Base-by-base conservation (phyloP, 352 stramenopile species). In the Thalassiosira oceanica region DNA sequence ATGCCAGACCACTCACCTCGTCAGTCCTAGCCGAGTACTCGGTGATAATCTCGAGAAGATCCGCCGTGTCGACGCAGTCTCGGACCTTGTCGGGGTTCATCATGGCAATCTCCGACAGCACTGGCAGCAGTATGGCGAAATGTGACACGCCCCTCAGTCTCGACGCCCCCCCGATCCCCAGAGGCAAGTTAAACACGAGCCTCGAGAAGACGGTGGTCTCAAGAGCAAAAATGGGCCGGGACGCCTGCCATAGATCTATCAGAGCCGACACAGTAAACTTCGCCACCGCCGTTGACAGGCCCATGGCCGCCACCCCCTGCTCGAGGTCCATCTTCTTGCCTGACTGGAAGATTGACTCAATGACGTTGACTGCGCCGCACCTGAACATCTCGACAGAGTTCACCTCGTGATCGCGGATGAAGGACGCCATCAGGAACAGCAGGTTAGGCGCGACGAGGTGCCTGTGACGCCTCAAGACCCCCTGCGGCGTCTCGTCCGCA, bases 381-480 rank as follows among this genome's bases (percentile, higher is more conserved):
- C 85, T 52, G 13, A 83, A 74, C 13, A 88, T 60, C 62, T 92
- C 85, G 24, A 77, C 33, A 13, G 71, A 75, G 54, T 90, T 92
- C 36, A 78, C 35, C 48, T 78, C 48, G 49, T 92, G 75, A 0
- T 80, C 73, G 8, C 82, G 68, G 13, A 90, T 60, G 61, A 90
- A 85, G 5, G 80, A 77, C 28, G 82, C 42, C 3, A 90, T n/a
- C 6, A 90, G 31, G 24, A 68, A 67, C 16, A 88, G 29, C 7
- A 87, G 42, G 46, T 51, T 62, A 2, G 81, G 73, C 11, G 79
- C 26, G 15, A 82, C 29, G 31, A 76, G 44, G 39, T 69, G 37
- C 1, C 23, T 13, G 21, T 68, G 65, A 35, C 70, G 42, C 42
- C 20, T 11, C 29, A 52, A 35, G 16, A 81, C 66, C 8, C 71